Conservation (phyloP, 148 eudicot species). For the Rhododendron ferrugineum region DNA sequence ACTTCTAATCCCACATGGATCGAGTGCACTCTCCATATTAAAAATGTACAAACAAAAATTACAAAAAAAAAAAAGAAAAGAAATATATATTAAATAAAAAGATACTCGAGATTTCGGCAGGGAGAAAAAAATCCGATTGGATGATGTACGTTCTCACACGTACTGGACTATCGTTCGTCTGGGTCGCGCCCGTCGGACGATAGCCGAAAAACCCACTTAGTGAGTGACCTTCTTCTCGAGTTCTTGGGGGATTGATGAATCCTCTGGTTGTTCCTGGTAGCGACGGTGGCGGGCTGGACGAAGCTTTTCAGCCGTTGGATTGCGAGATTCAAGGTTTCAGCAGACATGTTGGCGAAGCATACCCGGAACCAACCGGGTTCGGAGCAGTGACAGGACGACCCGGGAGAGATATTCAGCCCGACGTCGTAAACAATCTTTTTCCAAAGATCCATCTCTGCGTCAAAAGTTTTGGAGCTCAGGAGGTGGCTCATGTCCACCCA, state of each 20-base stretch:
- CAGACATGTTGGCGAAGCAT: conserved; percentile 69
- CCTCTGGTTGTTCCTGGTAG: conserved; percentile 8
- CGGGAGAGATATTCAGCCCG: conserved; percentile 64
- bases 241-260: conserved; percentile 22
- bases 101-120: conserved; percentile 23
- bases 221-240: conserved; percentile 44
- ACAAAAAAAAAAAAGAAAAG: not conserved
- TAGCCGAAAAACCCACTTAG: conserved; percentile 78
- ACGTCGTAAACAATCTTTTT: conserved; percentile 55
- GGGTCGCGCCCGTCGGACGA: conserved; percentile 51
- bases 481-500: conserved; percentile 77
- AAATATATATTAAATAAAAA: not conserved
- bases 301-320: conserved; percentile 49
- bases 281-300: conserved; percentile 19
- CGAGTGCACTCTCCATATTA: conserved; percentile 47
- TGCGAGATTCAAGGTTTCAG: conserved; percentile 43
- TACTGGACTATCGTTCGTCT: conserved; percentile 32
- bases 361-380: conserved; percentile 88
- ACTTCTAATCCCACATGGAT: conserved; percentile 79
- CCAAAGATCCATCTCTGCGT: conserved; percentile 71
- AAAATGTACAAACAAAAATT: conserved; percentile 6
- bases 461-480: conserved; percentile 41
- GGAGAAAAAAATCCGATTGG: conserved; percentile 22
- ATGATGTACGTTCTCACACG: conserved; percentile 1
- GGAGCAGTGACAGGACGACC: conserved; percentile 67